Percentiles rank a stretch among this genome's conserved stretches.
Conservation (phyloP, 371 early-diverging fungal genomes). For the Rhizomucor pusillus region DNA sequence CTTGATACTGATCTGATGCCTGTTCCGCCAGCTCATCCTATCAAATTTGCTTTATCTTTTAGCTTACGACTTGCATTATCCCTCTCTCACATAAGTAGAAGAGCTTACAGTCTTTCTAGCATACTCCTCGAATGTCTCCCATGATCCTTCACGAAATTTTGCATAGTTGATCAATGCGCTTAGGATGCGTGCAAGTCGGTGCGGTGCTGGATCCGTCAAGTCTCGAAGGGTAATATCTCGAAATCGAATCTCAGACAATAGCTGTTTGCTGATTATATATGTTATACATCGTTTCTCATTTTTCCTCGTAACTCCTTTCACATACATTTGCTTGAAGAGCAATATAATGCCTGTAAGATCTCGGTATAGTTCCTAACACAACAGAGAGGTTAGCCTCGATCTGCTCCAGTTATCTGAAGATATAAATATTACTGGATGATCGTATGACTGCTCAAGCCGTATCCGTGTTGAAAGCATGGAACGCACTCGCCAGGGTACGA, state of each 20-base stretch:
- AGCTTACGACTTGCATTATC: too few species aligned
- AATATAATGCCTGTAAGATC: neutral
- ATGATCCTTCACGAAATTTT: slow-evolving; percentile 19
- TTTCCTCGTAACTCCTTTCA: neutral
- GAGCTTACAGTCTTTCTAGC: slow-evolving; percentile 8
- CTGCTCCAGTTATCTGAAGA: neutral
- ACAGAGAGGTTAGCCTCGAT: neutral
- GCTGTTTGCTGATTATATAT: slow-evolving; percentile 3
- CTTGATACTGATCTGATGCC: slow-evolving; percentile 1
- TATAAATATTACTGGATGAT: neutral
- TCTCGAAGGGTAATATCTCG: slow-evolving; percentile 14
- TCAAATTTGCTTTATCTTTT: neutral
- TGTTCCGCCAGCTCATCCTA: slow-evolving; percentile 5
- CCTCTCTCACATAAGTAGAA: neutral
- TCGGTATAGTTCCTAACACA: neutral
- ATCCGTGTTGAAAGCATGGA: neutral
- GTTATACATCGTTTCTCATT: neutral
- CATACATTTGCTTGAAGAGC: slow-evolving; percentile 6
- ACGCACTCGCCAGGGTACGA: slow-evolving; percentile 12
- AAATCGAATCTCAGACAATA: slow-evolving; percentile 14
- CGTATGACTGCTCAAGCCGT: slow-evolving; percentile 2
- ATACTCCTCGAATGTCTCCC: slow-evolving; percentile 14
- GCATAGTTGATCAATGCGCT: slow-evolving; percentile 22
- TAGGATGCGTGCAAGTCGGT: slow-evolving; percentile 20
- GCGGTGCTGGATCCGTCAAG: slow-evolving; percentile 14